Percentiles rank a stretch among this genome's conserved stretches.
Conservation (phyloP, 2,329 filamentous ascomycete genomes). For the Calonectria henricotiae region DNA sequence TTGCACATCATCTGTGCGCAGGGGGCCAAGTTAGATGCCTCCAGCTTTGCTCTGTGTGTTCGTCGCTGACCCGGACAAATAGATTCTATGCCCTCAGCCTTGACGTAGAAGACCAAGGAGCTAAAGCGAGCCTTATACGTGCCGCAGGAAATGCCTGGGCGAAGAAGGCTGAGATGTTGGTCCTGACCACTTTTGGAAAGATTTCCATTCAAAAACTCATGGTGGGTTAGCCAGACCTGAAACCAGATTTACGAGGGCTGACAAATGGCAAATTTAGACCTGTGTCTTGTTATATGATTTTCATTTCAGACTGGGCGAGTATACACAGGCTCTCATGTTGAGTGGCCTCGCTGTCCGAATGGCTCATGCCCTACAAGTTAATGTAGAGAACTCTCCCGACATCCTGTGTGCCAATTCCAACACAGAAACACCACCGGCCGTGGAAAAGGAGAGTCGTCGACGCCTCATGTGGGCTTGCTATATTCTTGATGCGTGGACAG, state of each 20-base stretch:
- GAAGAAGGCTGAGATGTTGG: slow-evolving; percentile 57
- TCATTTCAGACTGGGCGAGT: slow-evolving; percentile 60
- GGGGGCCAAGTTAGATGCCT: slow-evolving; percentile 56
- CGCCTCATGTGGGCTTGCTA: slow-evolving; percentile 64
- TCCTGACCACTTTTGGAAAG: slow-evolving; percentile 60
- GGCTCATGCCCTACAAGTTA: slow-evolving; percentile 62
- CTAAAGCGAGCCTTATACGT: slow-evolving; percentile 53
- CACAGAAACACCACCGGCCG: slow-evolving; percentile 55
- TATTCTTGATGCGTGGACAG: slow-evolving; percentile 61
- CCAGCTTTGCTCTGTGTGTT: neutral
- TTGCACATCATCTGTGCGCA: slow-evolving; percentile 60
- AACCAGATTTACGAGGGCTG: neutral
- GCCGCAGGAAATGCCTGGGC: slow-evolving; percentile 60
- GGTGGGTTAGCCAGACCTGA: slow-evolving; percentile 48
- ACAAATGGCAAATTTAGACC: slow-evolving; percentile 49
- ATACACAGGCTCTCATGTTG: slow-evolving; percentile 61
- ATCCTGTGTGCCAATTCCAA: slow-evolving; percentile 58
- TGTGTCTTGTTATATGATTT: slow-evolving; percentile 61
- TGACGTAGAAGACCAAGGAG: slow-evolving; percentile 53
- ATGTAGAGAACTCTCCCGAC: slow-evolving; percentile 58
- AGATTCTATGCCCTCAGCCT: slow-evolving; percentile 58
- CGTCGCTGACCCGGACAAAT: slow-evolving; percentile 32
- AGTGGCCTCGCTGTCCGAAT: slow-evolving; percentile 62
- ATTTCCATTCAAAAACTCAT: slow-evolving; percentile 61
- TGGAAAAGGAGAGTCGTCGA: slow-evolving; percentile 59